Evolutionary conservation across 108 stramenopile genomes (phyloP), one percentile per base, ranked within the genome.

Genomic region (Cyclotella kingstonii): DNA sequence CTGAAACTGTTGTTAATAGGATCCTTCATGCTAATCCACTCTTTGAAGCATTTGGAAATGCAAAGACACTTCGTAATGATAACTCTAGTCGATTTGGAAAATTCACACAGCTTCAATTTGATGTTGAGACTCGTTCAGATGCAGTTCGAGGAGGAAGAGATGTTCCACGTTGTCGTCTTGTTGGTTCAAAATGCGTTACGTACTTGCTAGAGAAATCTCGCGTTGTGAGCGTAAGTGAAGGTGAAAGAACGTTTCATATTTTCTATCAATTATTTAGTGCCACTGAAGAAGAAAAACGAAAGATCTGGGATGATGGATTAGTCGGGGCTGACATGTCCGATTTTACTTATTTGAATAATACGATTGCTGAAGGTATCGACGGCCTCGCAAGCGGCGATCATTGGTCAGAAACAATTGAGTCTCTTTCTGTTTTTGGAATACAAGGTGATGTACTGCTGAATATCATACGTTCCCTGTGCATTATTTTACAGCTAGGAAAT

Each of bases 231-330:
- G 97, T 98, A 68, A 84, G 94, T 35, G 79, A 91, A 55, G 93
- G 91, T 0, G 99, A 99, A 76, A 63, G 99, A 29, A 98, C 97
- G 55, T 99, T 94, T 79, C 99, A 99, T 68, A 89, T 98, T 15
- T 99, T 99, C 60, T 99, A 99, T 76, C 96, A 98, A 78, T 63
- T 98, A 11, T 57, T 95, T n/a, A 90, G 91, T 12, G 95, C 94
- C 36, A 81, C 85, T 9, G 86, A 88, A 36, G 66, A 74, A n/a
- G 56, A 57, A 26, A 93, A 88, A 52, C 56, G 54, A 5, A 50
- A 56, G 6, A 75, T 88, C 43, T 90, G 88, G 91, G 43, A 54
- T 4, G 78, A 72, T 29, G 86, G 88, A 0, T 71, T 93, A n/a
- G 71, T 69, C 21, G 83, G 83, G 11, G 73, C 85, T 17, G 74